These are phyloP conservation scores for Sesbania bispinosa DNA, from an alignment of 306 rosid genomes.

Conservation along the genomic window DNA sequence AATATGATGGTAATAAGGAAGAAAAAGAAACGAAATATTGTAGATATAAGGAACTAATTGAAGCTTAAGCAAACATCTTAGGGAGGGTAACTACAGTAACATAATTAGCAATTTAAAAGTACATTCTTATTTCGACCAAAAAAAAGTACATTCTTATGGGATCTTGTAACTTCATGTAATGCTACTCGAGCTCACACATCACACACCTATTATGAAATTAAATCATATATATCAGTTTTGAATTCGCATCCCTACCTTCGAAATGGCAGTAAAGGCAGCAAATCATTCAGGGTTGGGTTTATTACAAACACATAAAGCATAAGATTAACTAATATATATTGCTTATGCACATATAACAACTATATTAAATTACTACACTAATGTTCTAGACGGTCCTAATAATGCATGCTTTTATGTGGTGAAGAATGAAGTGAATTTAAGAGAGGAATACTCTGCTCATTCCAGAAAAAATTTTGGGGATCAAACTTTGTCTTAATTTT, in stretches of 20 bases:
- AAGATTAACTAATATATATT: background rate
- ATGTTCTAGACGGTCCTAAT: background rate
- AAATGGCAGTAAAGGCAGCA: background rate
- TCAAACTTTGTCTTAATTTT: conserved; percentile 36
- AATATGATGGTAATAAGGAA: too few species aligned
- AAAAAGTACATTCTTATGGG: background rate
- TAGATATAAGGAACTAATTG: too few species aligned
- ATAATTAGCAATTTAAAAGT: background rate
- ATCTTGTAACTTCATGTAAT: background rate
- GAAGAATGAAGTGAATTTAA: background rate
- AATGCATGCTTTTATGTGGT: background rate
- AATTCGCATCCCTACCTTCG: background rate
- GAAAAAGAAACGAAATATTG: too few species aligned
- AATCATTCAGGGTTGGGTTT: background rate
- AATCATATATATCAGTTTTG: background rate
- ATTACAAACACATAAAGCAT: background rate
- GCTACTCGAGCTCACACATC: background rate
- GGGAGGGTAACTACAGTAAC: background rate
- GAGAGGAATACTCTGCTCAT: conserved; percentile 43
- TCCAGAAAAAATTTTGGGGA: conserved; percentile 35
- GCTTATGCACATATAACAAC: background rate
- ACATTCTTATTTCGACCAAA: background rate
- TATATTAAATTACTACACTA: background rate
- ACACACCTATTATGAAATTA: background rate
- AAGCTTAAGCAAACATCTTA: background rate